A percentile compares a stretch with the other conserved stretches of the same genome.
These are phyloP conservation scores for Phialemonium atrogriseum DNA, from an alignment of 2,329 filamentous ascomycete genomes.

Conservation along the genomic window DNA sequence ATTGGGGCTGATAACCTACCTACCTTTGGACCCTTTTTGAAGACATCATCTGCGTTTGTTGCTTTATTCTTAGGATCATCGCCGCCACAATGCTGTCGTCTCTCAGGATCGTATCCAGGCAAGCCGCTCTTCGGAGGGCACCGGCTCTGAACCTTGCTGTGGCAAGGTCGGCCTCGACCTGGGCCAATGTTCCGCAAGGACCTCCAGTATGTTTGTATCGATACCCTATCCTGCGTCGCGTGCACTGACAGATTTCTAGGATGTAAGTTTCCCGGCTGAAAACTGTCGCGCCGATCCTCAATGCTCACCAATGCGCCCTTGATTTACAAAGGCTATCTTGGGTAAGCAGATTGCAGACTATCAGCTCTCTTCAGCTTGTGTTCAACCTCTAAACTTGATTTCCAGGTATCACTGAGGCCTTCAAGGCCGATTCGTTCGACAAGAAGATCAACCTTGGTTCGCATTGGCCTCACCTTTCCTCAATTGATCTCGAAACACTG, in stretches of 20 bases:
- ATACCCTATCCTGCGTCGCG: slow-evolving; percentile 4
- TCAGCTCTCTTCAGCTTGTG: background rate
- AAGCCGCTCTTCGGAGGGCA: slow-evolving; percentile 32
- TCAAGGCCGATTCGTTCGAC: slow-evolving; percentile 89
- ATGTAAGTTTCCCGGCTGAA: slow-evolving; percentile 11
- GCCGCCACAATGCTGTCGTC: slow-evolving; percentile 50
- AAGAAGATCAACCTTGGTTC: slow-evolving; percentile 97
- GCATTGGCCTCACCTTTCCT: slow-evolving; percentile 16
- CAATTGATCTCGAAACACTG: slow-evolving; percentile 6
- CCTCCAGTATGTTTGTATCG: slow-evolving; percentile 65
- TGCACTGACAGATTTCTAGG: slow-evolving; percentile 11
- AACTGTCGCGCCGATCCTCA: background rate
- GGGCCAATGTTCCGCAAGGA: slow-evolving; percentile 86
- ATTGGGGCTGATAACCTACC: no score
- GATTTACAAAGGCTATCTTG: slow-evolving; percentile 56
- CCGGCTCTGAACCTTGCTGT: slow-evolving; percentile 31
- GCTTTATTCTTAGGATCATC: no score
- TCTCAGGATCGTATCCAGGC: slow-evolving; percentile 44
- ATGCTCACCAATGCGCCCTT: slow-evolving; percentile 10
- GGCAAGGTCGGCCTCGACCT: slow-evolving; percentile 63
- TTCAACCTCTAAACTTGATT: slow-evolving; percentile 13
- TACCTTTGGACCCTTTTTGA: no score
- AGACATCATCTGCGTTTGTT: no score
- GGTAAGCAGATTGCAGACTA: slow-evolving; percentile 39
- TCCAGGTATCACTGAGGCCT: slow-evolving; percentile 88